A percentile compares a stretch with the other conserved stretches of the same genome.
Conservation (phyloP, 2,329 filamentous ascomycete species). For the Hymenoscyphus scutula region DNA sequence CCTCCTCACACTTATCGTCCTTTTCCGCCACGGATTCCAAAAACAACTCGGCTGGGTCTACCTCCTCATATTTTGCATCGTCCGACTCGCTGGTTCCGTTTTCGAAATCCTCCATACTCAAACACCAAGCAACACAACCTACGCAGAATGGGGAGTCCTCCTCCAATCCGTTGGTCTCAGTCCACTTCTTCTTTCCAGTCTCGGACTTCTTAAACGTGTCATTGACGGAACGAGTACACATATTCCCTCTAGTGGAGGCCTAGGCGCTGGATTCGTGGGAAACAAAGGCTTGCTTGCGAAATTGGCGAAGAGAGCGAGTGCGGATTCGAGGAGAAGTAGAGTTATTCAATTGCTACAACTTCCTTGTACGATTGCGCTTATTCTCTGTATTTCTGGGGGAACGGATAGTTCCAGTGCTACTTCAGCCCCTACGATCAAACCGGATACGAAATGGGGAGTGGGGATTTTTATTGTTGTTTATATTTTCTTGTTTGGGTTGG, state of each 20-base stretch:
- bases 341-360: constrained; percentile 32
- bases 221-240: constrained; percentile 18
- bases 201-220: constrained; percentile 32
- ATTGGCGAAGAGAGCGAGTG: constrained; percentile 22
- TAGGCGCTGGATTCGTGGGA: constrained; percentile 1
- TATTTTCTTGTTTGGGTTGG: constrained; percentile 24
- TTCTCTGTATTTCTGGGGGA: constrained; percentile 35
- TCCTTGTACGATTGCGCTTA: constrained; percentile 30
- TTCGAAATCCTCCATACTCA: constrained; percentile 33
- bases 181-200: constrained; percentile 29
- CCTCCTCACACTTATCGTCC: constrained; percentile 23
- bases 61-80: constrained; percentile 36
- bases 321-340: constrained; percentile 30
- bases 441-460: constrained; percentile 29
- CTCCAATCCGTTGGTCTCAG: constrained; percentile 32
- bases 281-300: constrained; percentile 21
- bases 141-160: constrained; percentile 34
- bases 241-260: constrained; percentile 16
- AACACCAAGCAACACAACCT: constrained; percentile 29
- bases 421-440: constrained; percentile 21
- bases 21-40: constrained; percentile 29
- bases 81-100: constrained; percentile 34
- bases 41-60: constrained; percentile 39
- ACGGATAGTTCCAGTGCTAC: constrained; percentile 20
- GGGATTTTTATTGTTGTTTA: constrained; percentile 35